Percentiles rank a stretch among this genome's conserved stretches.
Evolutionary conservation across 2,329 filamentous ascomycete species (phyloP).

Genomic region (Blumeria hordei): DNA sequence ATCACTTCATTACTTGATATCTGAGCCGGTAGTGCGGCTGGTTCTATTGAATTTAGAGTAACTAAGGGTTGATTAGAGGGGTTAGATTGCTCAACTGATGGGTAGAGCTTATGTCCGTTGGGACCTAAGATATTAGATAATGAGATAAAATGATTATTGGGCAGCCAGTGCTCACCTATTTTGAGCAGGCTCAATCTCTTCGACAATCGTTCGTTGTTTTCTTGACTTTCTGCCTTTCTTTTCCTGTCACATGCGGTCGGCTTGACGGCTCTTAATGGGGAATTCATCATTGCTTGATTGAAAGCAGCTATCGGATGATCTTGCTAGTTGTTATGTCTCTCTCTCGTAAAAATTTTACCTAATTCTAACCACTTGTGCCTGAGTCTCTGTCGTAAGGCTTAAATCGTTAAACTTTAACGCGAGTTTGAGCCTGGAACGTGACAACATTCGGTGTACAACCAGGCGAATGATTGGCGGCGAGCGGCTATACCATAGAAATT

Average conservation of each 20-base stretch:
- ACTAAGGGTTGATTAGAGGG: neutral
- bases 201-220: slow-evolving; percentile 50
- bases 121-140: too few species aligned
- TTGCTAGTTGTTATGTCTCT: slow-evolving; percentile 13
- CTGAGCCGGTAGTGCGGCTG: slow-evolving; percentile 1
- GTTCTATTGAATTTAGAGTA: slow-evolving; percentile 6
- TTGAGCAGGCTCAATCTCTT: slow-evolving; percentile 68
- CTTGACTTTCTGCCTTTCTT: slow-evolving; percentile 33
- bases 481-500: neutral
- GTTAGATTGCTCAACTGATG: slow-evolving; percentile 26
- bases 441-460: too few species aligned
- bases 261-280: too few species aligned
- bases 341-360: neutral
- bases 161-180: slow-evolving; percentile 33
- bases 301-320: neutral
- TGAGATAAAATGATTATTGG: neutral
- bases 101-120: slow-evolving; percentile 15
- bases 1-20: slow-evolving; percentile 33
- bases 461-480: neutral
- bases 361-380: too few species aligned
- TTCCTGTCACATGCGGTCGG: slow-evolving; percentile 17
- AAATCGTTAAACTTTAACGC: too few species aligned
- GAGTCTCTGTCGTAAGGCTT: too few species aligned
- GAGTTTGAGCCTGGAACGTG: too few species aligned
- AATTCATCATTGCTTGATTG: too few species aligned